Base-by-base conservation (phyloP, 331 rosid genomes). In the Quercus lobata region DNA sequence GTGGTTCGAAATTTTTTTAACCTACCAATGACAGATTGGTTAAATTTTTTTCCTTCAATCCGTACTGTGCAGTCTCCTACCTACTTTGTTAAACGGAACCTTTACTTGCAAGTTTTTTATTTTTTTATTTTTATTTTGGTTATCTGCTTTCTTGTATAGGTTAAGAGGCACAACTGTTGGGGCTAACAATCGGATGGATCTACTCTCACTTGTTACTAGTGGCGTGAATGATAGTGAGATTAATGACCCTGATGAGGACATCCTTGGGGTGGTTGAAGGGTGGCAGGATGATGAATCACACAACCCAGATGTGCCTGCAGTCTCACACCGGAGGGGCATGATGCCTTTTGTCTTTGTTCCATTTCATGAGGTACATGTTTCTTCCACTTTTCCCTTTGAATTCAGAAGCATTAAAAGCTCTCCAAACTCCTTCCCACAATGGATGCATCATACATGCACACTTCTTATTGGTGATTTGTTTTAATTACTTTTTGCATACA, bases 261-360 rank as follows among this genome's bases (percentile, higher is more conserved):
- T 95, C 75, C 99, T 92, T 75, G 96, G 96, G 55, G 87, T 91
- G 29, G 99, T 93, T 71, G 98, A 86, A 85, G 89, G 92, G 80
- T 95, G 99, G 97, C 89, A 83, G 76, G 99, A 95, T 81, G 99
- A 95, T 57, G 99, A 95, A 87, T 89, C 97, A 30, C 99, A 95
- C 89, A 93, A 95, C 80, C 97, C 98, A 70, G 97, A 95, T 76
- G 98, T 93, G 80, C 98, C 97, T 53, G 96, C 97, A 44, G 91
- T 91, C 84, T 91, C 98, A 18, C 97, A 93, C 78, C 90, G 79
- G 84, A 89, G 98, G 87, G 99, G 99, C 74, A 77, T 91, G 85
- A 87, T 86, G 52, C 94, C 99, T 73, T 93, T 95, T 79, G 97
- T 95, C 81, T 89, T 95, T 77, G 91, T 91, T 79, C 97, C 96